Evolutionary conservation across 2,329 filamentous ascomycete genomes (phyloP).

Genomic region (Diplocarpon mali): DNA sequence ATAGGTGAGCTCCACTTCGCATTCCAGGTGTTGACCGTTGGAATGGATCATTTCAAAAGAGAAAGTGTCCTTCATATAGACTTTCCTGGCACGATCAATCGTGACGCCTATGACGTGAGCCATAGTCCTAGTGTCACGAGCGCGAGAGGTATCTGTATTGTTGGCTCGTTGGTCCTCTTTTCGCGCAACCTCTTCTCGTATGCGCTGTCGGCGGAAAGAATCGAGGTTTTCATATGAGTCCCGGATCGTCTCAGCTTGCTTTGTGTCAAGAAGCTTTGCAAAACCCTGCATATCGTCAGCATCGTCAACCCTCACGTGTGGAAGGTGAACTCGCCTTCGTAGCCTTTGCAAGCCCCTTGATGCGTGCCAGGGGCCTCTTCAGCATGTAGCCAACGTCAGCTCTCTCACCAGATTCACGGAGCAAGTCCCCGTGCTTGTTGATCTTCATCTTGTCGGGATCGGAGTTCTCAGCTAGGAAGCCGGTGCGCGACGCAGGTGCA

Average conservation of each 20-base stretch:
- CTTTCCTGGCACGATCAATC: conserved; percentile 69
- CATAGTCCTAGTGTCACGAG: conserved; percentile 69
- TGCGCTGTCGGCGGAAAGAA: conserved; percentile 61
- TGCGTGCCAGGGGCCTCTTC: conserved; percentile 74
- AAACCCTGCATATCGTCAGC: conserved; percentile 14
- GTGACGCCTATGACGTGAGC: conserved; percentile 56
- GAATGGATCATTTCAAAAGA: conserved; percentile 77
- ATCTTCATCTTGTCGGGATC: conserved; percentile 47
- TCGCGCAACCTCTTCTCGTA: conserved; percentile 61
- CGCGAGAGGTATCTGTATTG: conserved; percentile 69
- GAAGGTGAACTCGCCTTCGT: conserved; percentile 47
- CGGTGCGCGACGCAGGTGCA: conserved; percentile 45
- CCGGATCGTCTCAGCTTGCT: conserved; percentile 27
- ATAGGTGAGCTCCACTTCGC: conserved; percentile 76
- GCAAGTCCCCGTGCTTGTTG: conserved; percentile 54
- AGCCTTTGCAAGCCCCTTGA: conserved; percentile 80
- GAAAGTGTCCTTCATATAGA: conserved; percentile 84
- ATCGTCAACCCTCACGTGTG: neutral
- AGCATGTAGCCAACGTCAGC: conserved; percentile 91
- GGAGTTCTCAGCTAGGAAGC: conserved; percentile 47
- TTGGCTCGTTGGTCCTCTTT: conserved; percentile 79
- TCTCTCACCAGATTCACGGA: conserved; percentile 59
- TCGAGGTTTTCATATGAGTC: conserved; percentile 55
- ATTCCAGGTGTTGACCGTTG: conserved; percentile 79
- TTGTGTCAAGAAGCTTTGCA: conserved; percentile 31